Evolutionary conservation across 352 stramenopile species (phyloP).

Genomic region (Aphanomyces invadans): DNA sequence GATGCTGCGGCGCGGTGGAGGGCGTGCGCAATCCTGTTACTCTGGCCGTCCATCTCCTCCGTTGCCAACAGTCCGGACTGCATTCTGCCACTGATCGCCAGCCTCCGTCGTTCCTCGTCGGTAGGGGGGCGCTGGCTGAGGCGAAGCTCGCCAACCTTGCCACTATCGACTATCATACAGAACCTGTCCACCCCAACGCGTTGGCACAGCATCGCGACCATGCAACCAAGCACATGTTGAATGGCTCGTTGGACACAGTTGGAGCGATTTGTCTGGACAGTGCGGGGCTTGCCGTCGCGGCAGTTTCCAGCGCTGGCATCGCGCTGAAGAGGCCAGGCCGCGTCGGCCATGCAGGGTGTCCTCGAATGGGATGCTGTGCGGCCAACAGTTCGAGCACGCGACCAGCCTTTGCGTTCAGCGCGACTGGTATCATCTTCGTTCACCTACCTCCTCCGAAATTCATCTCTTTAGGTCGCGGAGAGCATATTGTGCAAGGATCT

Average conservation of each 20-base stretch:
- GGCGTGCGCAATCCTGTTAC: conserved; percentile 45
- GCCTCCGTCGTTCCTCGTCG: conserved; percentile 49
- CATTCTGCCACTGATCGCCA: conserved; percentile 28
- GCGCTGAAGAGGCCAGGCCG: conserved; percentile 57
- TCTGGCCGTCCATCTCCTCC: conserved; percentile 38
- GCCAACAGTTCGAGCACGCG: conserved; percentile 27
- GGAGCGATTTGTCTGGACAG: conserved; percentile 52
- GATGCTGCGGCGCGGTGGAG: conserved; percentile 37
- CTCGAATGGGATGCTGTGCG: conserved; percentile 48
- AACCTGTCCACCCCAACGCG: conserved; percentile 33
- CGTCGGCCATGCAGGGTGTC: conserved; percentile 56
- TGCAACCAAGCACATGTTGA: too few relatives aligned
- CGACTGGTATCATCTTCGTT: neutral
- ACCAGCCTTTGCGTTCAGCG: neutral
- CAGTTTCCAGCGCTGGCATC: conserved; percentile 57
- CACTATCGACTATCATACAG: conserved; percentile 29
- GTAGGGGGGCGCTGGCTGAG: conserved; percentile 33
- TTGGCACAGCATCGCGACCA: neutral
- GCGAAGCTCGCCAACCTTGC: conserved; percentile 36
- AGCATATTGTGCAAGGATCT: conserved; percentile 53
- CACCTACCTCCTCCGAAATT: neutral
- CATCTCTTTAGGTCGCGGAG: conserved; percentile 53
- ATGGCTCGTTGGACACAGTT: conserved; percentile 69
- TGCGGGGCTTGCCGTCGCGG: conserved; percentile 43
- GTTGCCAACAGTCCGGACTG: conserved; percentile 25